Conservation (phyloP, 148 eudicot species). For the Cornus controversa region DNA sequence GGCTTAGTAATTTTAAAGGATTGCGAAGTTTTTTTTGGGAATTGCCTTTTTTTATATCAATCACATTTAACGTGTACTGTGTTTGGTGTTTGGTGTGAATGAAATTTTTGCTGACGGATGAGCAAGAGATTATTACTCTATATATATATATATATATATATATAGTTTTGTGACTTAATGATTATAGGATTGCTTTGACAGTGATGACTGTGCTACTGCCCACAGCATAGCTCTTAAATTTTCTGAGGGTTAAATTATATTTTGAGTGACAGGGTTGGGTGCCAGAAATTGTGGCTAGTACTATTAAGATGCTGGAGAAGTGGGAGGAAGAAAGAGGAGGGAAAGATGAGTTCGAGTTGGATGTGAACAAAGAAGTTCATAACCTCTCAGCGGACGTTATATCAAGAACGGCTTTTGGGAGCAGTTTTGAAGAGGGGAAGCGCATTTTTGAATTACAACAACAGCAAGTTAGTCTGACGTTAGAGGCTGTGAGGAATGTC, state of each 20-base stretch:
- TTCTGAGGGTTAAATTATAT: not conserved
- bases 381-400: constrained; percentile 65
- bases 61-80: too few species aligned
- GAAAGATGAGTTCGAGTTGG: constrained; percentile 60
- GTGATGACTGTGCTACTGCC: too few species aligned
- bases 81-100: too few species aligned
- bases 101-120: too few species aligned
- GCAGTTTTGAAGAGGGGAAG: constrained; percentile 71
- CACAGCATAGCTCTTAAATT: too few species aligned
- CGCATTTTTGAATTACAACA: constrained; percentile 65
- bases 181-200: too few species aligned
- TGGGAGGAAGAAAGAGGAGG: constrained; percentile 53
- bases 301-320: constrained; percentile 34
- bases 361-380: constrained; percentile 60
- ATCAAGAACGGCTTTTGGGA: constrained; percentile 80
- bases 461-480: constrained; percentile 46
- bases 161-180: too few species aligned
- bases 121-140: too few species aligned
- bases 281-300: constrained; percentile 73
- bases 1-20: too few species aligned
- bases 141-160: too few species aligned
- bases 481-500: constrained; percentile 61
- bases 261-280: constrained; percentile 54
- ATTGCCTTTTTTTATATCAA: too few species aligned
- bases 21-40: too few species aligned